These are phyloP conservation scores for Spathaspora sp. DNA, from an alignment of 805 yeast genomes.

Conservation along the genomic window DNA sequence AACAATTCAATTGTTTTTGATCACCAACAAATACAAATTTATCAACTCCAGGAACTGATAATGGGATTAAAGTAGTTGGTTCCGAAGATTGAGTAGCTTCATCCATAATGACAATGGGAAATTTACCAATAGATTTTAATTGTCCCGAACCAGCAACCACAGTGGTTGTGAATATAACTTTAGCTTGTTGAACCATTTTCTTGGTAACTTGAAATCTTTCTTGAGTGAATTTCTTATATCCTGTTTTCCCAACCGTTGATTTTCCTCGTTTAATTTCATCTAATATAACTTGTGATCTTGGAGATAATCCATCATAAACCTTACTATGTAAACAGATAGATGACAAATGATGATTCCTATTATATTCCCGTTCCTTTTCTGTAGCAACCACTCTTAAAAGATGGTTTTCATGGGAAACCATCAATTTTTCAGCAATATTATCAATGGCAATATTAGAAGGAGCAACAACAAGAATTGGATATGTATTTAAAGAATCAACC, in stretches of 20 bases:
- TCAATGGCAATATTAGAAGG: conserved; percentile 76
- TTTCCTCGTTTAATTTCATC: conserved; percentile 34
- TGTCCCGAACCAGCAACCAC: conserved; percentile 70
- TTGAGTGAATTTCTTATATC: conserved; percentile 46
- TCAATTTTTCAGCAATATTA: conserved; percentile 67
- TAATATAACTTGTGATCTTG: conserved; percentile 38
- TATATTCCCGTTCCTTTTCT: conserved; percentile 61
- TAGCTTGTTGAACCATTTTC: conserved; percentile 57
- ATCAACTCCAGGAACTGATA: conserved; percentile 63
- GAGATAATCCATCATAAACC: conserved; percentile 47
- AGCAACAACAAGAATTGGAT: conserved; percentile 69
- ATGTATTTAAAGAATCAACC: conserved; percentile 50
- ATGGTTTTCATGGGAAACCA: conserved; percentile 46
- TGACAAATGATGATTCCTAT: conserved; percentile 51
- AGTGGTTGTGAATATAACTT: conserved; percentile 68
- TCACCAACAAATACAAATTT: conserved; percentile 74
- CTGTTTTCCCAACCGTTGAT: conserved; percentile 25
- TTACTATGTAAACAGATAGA: conserved; percentile 64
- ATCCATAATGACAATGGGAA: conserved; percentile 74
- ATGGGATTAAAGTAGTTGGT: conserved; percentile 65
- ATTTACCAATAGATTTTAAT: conserved; percentile 48
- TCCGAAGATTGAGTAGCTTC: conserved; percentile 78
- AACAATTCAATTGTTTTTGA: conserved; percentile 70
- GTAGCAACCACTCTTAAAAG: conserved; percentile 57
- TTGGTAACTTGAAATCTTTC: conserved; percentile 43